A percentile compares a stretch with the other conserved stretches of the same genome.
Evolutionary conservation across 2,329 filamentous ascomycete genomes (phyloP).

Genomic region (Chaetomiaceae sp.): DNA sequence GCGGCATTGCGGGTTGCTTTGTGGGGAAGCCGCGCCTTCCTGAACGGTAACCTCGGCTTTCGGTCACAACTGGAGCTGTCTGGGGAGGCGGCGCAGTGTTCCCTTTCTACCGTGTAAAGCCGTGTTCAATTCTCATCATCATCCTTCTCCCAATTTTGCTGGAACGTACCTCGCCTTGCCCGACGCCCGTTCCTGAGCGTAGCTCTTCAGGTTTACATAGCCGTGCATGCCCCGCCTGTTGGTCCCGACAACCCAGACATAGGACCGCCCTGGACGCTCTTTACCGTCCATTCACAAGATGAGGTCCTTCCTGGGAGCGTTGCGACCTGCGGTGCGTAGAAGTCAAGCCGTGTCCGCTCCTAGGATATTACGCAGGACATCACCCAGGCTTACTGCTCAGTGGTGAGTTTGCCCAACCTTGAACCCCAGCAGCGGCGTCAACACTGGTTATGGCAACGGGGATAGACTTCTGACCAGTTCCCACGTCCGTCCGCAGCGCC

Average conservation of each 20-base stretch:
- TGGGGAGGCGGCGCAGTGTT: not conserved
- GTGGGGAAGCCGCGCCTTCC: constrained; percentile 7
- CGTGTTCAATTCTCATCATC: not conserved
- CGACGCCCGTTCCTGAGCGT: no score
- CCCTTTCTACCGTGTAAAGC: constrained; percentile 10
- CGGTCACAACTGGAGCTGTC: not conserved
- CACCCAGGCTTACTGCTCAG: constrained; percentile 26
- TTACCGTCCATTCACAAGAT: constrained; percentile 27
- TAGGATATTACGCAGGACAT: constrained; percentile 27
- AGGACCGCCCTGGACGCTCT: no score
- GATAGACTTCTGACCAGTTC: not conserved
- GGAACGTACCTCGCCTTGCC: no score
- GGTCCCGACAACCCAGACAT: no score
- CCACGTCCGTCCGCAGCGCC: constrained; percentile 24
- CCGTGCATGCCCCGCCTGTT: no score
- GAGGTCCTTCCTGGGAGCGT: constrained; percentile 44
- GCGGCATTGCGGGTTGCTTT: not conserved
- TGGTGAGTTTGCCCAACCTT: constrained; percentile 20
- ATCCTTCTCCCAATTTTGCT: no score
- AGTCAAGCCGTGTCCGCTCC: constrained; percentile 31
- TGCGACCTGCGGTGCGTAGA: constrained; percentile 47
- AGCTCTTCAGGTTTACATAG: no score
- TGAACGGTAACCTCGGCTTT: constrained; percentile 19
- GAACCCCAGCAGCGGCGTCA: no score
- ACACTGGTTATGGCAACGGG: not conserved